Evolutionary conservation across 2,329 filamentous ascomycete genomes (phyloP), one percentile per base, ranked within the genome.

Genomic region (Didymella sp.): DNA sequence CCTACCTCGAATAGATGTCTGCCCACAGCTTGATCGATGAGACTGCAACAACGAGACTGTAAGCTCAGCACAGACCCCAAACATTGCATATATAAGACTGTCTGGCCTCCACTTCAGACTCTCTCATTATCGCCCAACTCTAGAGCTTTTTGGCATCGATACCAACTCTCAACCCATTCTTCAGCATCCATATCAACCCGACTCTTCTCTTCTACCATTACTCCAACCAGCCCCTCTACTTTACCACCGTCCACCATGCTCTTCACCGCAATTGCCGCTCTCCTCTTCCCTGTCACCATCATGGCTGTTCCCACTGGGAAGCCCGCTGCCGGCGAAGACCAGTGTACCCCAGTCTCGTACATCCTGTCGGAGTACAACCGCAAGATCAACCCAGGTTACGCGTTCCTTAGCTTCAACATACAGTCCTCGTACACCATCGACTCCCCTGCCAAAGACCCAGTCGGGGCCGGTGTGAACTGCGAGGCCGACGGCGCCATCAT

Each of bases 331-430:
- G 54, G 51, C 25, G 57, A 60, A 40, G 55, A 61, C 1, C 17
- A 50, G 21, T 73, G 71, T 48, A 30, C 55, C 9, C 72, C 72
- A 1, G 55, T 56, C 17, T 58, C 61, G 15, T 73, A 73, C 61
- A 68, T 64, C 24, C 56, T 74, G 21, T 59, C 64, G 8, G 46
- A 67, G 56, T 73, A 65, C 59, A 58, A 38, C 2, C 60, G 68
- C 31, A 50, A 52, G 13, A 62, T 52, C 11, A 62, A 63, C 13
- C 21, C 54, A n/a, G 43, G 43, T 24, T 52, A 47, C 22, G 58
- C 59, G 35, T 52, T 47, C n/a, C 56, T 74, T 44, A 49, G 57
- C 54, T 73, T 73, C 62, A 61, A 47, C 37, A 64, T 73, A 60
- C 40, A 61, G 41, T 67, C 69, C 21, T 31, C 13, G 15, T 74